phyloP scores from a whole-genome alignment of 2,329 filamentous ascomycete species.

The Verticillium nonalfalfae region DNA sequence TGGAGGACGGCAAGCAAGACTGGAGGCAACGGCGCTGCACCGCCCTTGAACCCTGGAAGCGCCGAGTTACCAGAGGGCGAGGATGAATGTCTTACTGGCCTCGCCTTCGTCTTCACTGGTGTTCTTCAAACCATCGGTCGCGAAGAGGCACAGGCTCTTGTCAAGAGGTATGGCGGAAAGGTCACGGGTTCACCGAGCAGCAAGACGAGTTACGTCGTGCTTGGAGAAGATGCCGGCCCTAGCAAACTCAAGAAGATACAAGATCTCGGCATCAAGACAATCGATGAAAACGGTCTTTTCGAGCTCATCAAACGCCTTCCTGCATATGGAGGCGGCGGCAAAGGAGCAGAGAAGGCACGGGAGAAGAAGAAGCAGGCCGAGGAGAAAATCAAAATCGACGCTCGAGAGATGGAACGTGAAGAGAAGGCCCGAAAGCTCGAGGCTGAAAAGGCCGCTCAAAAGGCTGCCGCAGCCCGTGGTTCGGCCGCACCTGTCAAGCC shows the following conservation, averaged over 20 bases:
- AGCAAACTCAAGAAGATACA: conserved; percentile 87
- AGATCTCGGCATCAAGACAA: conserved; percentile 76
- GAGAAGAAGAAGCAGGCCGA: conserved; percentile 83
- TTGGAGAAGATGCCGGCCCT: conserved; percentile 86
- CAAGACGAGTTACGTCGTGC: conserved; percentile 90
- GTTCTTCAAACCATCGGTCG: conserved; percentile 73
- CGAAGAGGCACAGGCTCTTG: conserved; percentile 76
- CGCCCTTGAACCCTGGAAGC: conserved; percentile 55
- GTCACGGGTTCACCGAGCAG: conserved; percentile 78
- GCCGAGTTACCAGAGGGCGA: conserved; percentile 74
- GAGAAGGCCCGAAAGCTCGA: conserved; percentile 56
- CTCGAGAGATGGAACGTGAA: conserved; percentile 78
- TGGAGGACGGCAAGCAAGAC: conserved; percentile 58
- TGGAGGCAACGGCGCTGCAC: conserved; percentile 52
- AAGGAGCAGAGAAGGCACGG: conserved; percentile 77
- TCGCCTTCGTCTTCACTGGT: conserved; percentile 94
- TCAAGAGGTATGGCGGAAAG: conserved; percentile 93
- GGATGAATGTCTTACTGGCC: conserved; percentile 82
- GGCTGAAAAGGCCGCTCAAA: conserved; percentile 45
- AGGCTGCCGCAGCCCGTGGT: conserved; percentile 38
- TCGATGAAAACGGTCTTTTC: conserved; percentile 89
- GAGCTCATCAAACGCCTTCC: conserved; percentile 76
- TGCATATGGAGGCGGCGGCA: conserved; percentile 79
- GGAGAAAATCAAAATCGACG: conserved; percentile 72
- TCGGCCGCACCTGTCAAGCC: conserved; percentile 29